These are phyloP conservation scores for Bruguiera parviflora DNA, from an alignment of 345 rosid species.

Conservation along the genomic window DNA sequence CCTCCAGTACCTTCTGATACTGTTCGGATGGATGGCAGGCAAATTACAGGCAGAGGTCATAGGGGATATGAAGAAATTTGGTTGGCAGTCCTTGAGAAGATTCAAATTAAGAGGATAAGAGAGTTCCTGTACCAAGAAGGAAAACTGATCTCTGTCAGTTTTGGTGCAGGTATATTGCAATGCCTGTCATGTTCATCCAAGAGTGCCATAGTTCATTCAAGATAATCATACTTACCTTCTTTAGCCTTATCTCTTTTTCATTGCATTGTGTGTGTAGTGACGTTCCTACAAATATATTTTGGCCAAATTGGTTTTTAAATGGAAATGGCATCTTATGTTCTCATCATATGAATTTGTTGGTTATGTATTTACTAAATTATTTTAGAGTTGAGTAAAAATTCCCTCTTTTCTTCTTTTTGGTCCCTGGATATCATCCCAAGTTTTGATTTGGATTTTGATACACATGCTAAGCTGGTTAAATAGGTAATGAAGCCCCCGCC, in stretches of 20 bases:
- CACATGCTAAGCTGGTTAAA: too few relatives aligned
- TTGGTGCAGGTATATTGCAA: slow-evolving; percentile 67
- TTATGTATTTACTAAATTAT: not conserved
- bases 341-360: not conserved
- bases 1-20: slow-evolving; percentile 24
- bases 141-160: slow-evolving; percentile 69
- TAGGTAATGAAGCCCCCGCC: too few relatives aligned
- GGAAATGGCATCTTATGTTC: not conserved
- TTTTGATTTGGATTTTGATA: too few relatives aligned
- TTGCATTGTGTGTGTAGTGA: not conserved
- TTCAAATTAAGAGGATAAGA: slow-evolving; percentile 47
- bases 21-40: slow-evolving; percentile 21
- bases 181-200: slow-evolving; percentile 9
- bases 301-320: not conserved
- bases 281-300: not conserved
- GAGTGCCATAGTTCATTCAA: slow-evolving; percentile 2
- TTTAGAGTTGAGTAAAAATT: not conserved
- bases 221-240: not conserved
- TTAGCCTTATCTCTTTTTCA: too few relatives aligned
- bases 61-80: slow-evolving; percentile 73
- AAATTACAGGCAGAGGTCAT: slow-evolving; percentile 34
- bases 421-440: too few relatives aligned
- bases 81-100: slow-evolving; percentile 66
- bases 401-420: too few relatives aligned
- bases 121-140: slow-evolving; percentile 86